Conservation (phyloP, 1,139 yeast species). For the Candida sanyaensis region DNA sequence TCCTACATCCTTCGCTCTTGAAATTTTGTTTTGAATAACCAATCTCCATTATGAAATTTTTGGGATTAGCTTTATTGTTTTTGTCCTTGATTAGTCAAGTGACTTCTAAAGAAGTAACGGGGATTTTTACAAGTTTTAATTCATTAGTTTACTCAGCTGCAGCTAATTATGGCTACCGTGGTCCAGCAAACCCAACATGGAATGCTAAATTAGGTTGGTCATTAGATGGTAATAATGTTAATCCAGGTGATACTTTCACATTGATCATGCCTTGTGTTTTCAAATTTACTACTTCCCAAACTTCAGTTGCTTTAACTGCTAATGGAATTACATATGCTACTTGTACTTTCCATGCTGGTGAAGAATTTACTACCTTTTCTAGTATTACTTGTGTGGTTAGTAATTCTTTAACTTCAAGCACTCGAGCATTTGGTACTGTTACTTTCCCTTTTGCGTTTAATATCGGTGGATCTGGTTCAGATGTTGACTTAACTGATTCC, state of each 20-base stretch:
- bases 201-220: conserved; percentile 24
- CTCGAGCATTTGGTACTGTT: conserved; percentile 19
- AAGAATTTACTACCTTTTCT: conserved; percentile 22
- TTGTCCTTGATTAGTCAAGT: conserved; percentile 4
- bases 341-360: conserved; percentile 26
- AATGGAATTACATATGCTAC: conserved; percentile 30
- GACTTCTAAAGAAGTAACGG: conserved; percentile 3
- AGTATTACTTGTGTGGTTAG: conserved; percentile 26
- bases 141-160: conserved; percentile 7
- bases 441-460: conserved; percentile 26
- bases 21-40: too few species aligned
- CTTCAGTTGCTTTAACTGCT: conserved; percentile 16
- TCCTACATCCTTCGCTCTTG: too few species aligned
- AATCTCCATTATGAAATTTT: conserved; percentile 1
- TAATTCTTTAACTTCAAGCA: conserved; percentile 9
- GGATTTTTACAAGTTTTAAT: conserved; percentile 8
- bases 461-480: conserved; percentile 21
- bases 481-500: conserved; percentile 20
- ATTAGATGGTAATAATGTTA: conserved; percentile 19
- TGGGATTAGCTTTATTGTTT: conserved; percentile 1
- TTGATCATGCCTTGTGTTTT: conserved; percentile 27
- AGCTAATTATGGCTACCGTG: conserved; percentile 2
- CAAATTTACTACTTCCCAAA: conserved; percentile 20
- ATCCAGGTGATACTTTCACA: conserved; percentile 27
- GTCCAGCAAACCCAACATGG: conserved; percentile 27